phyloP scores from a whole-genome alignment of 2,329 filamentous ascomycete species.

The Penicillium sp. region DNA sequence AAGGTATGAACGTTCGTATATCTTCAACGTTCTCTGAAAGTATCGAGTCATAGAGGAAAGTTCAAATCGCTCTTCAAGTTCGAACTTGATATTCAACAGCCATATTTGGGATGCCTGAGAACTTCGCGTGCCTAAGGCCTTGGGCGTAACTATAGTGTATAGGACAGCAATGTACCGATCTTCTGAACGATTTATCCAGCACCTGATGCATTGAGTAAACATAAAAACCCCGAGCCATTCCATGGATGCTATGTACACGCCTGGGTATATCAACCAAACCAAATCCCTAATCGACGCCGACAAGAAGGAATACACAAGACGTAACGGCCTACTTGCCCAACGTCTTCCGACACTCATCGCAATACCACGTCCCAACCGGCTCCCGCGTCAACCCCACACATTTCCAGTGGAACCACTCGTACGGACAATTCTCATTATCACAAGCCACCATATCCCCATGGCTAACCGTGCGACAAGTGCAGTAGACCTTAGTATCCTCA shows the following conservation, averaged over 20 bases:
- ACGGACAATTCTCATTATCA: constrained; percentile 62
- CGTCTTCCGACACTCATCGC: constrained; percentile 50
- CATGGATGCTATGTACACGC: background rate
- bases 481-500: constrained; percentile 62
- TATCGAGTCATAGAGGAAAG: too few relatives aligned
- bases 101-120: too few relatives aligned
- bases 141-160: too few relatives aligned
- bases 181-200: background rate
- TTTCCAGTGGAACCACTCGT: constrained; percentile 67
- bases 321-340: constrained; percentile 31
- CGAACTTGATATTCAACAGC: background rate
- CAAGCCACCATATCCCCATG: constrained; percentile 69
- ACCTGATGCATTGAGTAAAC: background rate
- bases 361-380: constrained; percentile 59
- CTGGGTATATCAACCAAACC: constrained; percentile 20
- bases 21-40: too few relatives aligned
- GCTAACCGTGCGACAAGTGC: constrained; percentile 63
- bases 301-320: background rate
- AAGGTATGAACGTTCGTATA: too few relatives aligned
- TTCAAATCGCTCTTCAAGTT: too few relatives aligned
- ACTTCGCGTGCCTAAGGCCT: too few relatives aligned
- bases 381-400: constrained; percentile 62
- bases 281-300: background rate
- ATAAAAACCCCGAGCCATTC: background rate
- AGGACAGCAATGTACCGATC: too few relatives aligned